phyloP scores from a whole-genome alignment of 2,329 filamentous ascomycete species.

The Hypoxylon sp. region DNA sequence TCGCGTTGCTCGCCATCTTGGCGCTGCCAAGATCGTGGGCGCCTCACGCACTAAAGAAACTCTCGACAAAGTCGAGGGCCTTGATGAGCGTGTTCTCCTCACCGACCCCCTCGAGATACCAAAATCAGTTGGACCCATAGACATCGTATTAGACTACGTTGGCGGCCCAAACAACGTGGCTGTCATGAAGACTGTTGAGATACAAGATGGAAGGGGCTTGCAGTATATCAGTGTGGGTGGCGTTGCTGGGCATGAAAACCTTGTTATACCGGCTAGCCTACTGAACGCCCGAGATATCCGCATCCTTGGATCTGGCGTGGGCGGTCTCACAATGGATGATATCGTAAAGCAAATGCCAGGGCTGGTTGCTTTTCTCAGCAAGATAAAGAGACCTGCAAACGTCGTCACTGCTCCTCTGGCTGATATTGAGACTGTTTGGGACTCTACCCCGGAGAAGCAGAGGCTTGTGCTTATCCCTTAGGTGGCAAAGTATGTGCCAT shows the following conservation, averaged over 20 bases:
- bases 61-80: conserved; percentile 24
- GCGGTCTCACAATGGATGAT: conserved; percentile 21
- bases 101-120: conserved; percentile 20
- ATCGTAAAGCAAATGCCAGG: conserved; percentile 23
- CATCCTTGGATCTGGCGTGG: conserved; percentile 33
- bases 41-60: conserved; percentile 23
- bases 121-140: conserved; percentile 27
- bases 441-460: conserved; percentile 27
- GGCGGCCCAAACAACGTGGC: conserved; percentile 17
- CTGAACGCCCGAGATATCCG: conserved; percentile 23
- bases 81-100: conserved; percentile 26
- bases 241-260: conserved; percentile 19
- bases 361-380: conserved; percentile 17
- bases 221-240: conserved; percentile 27
- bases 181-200: conserved; percentile 29
- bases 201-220: conserved; percentile 10
- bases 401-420: conserved; percentile 28
- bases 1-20: conserved; percentile 18
- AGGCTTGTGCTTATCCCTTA: conserved; percentile 35
- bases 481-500: not conserved
- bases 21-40: conserved; percentile 21
- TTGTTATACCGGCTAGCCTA: conserved; percentile 22
- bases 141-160: conserved; percentile 34
- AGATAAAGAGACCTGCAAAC: conserved; percentile 27
- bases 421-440: conserved; percentile 28